Evolutionary conservation across 345 rosid species (phyloP), one percentile per base, ranked within the genome.

Genomic region (Syzygium oleosum): DNA sequence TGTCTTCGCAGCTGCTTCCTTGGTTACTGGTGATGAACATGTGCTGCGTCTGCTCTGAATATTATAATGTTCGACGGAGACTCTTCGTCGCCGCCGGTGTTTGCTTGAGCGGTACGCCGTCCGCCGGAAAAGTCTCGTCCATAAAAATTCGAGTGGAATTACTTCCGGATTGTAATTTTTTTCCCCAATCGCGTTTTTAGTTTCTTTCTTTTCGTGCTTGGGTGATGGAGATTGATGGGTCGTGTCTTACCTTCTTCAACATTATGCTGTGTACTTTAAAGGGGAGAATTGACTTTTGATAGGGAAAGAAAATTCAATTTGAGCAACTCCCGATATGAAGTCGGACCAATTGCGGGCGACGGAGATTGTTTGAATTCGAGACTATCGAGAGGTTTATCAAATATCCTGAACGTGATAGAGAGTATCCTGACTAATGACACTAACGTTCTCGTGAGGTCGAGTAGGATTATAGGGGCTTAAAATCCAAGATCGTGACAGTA

Each of bases 401-500:
- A 8, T 55, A 55, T 19, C 22, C 34, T 1, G 7, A 73, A 31
- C 80, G 19, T 4, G 25, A 11, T 34, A 17, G 46, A 34, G 7
- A 73, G 46, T 8, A 8, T 9, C 79, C 43, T 5, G 3, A 17
- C 78, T 65, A 15, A 8, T 16, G 2, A 31, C 17, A 17, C 21
- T 34, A 5, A 31, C 34, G 5, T 34, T 68, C 46, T 68, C 10
- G 25, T 34, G 25, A 68, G 25, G 25, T 73, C 13, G 1, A 73
- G 46, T 73, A 9, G 80, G 12, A 34, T 34, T 19, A 19, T 34
- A 34, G 46, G 38, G 49, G 6, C 25, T 19, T 9, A 17, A 19
- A 19, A 19, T 0, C 7, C 49, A 0, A 34, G 25, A 73, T 73
- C 49, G 1, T 1, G 14, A 0, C 23, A 19, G 6, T 19, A 19